phyloP scores from a whole-genome alignment of 805 yeast genomes.

The Cyberlindnera sargentensis region DNA sequence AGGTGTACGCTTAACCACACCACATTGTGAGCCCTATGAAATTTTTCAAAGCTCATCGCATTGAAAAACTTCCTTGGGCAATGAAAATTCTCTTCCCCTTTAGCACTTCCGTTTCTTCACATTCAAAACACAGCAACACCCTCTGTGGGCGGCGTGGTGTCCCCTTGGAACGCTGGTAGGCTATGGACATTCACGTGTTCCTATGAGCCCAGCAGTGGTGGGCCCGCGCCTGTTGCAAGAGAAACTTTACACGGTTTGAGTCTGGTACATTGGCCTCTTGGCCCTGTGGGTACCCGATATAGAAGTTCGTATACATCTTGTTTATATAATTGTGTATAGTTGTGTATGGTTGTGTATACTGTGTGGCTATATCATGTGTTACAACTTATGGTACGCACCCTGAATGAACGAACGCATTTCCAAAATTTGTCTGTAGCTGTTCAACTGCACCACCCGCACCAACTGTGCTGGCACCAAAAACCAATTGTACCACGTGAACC shows the following conservation, averaged over 20 bases:
- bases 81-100: not conserved
- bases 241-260: constrained; percentile 27
- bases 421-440: too few species aligned
- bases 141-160: not conserved
- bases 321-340: not conserved
- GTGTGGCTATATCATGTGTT: too few species aligned
- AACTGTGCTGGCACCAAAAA: too few species aligned
- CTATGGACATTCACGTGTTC: not conserved
- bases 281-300: constrained; percentile 26
- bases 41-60: not conserved
- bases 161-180: too few species aligned
- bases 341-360: too few species aligned
- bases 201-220: constrained; percentile 3
- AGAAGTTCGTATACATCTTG: constrained; percentile 25
- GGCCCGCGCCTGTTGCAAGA: constrained; percentile 17
- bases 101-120: constrained; percentile 7
- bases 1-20: too few species aligned
- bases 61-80: not conserved
- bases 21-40: not conserved
- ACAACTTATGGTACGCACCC: too few species aligned
- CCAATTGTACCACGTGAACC: too few species aligned
- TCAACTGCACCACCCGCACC: too few species aligned
- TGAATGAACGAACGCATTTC: too few species aligned
- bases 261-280: constrained; percentile 19
- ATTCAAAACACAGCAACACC: constrained; percentile 21